Percentiles rank a stretch among this genome's conserved stretches.
phyloP scores from a whole-genome alignment of 148 eudicot genomes.

The Euryodendron excelsum region DNA sequence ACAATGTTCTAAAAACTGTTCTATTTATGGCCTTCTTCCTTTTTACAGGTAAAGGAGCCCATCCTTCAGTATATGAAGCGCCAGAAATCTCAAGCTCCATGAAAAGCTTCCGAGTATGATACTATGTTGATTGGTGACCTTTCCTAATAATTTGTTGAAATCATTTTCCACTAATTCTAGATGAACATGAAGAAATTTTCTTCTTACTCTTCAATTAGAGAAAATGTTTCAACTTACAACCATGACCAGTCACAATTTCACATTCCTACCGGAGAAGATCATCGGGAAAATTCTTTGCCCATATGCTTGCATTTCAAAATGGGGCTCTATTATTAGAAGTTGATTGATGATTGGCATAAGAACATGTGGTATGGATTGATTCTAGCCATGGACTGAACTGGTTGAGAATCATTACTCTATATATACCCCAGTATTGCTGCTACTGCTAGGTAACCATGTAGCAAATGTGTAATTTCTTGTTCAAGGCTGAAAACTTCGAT shows the following conservation, averaged over 20 bases:
- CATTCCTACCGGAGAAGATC: neutral
- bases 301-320: neutral
- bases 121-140: neutral
- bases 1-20: neutral
- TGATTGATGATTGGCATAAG: no score
- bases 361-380: no score
- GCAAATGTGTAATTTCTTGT: no score
- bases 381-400: no score
- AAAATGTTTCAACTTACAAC: neutral
- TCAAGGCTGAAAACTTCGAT: no score
- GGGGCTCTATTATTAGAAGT: no score
- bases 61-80: constrained; percentile 72
- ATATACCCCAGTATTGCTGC: no score
- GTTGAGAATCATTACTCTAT: no score
- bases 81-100: constrained; percentile 62
- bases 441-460: no score
- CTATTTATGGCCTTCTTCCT: neutral
- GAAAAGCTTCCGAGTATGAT: constrained; percentile 17
- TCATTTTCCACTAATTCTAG: neutral
- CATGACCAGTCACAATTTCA: neutral
- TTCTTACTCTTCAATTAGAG: neutral
- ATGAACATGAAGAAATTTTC: neutral
- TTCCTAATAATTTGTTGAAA: neutral
- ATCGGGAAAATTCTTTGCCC: neutral
- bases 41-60: constrained; percentile 75